A percentile compares a stretch with the other conserved stretches of the same genome.
These are phyloP conservation scores for Tricholoma sp. DNA, from an alignment of 768 basidiomycete genomes.

Conservation along the genomic window DNA sequence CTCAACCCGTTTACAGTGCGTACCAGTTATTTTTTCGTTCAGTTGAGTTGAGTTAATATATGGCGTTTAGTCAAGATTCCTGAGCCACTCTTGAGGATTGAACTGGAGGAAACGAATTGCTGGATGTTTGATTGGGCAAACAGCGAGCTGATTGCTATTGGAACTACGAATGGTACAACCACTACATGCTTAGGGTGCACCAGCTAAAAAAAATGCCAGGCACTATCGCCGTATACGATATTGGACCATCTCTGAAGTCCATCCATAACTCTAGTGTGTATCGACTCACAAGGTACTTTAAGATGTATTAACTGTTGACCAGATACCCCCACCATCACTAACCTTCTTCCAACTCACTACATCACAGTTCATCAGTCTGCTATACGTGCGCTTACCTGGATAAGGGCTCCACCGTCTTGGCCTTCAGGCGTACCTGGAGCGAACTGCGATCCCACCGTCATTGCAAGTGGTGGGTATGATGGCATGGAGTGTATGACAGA, in stretches of 20 bases:
- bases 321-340: conserved; percentile 26
- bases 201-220: conserved; percentile 59
- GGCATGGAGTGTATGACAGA: conserved; percentile 75
- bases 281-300: not conserved
- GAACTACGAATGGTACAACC: conserved; percentile 71
- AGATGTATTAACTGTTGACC: not conserved
- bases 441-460: conserved; percentile 61
- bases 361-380: conserved; percentile 74
- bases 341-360: conserved; percentile 66
- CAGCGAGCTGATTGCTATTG: conserved; percentile 75
- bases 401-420: conserved; percentile 56
- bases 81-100: conserved; percentile 66
- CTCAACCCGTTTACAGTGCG: conserved; percentile 47
- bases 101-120: conserved; percentile 71
- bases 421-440: conserved; percentile 40
- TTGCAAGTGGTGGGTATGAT: conserved; percentile 78
- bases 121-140: conserved; percentile 89
- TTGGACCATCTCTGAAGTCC: conserved; percentile 37
- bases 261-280: conserved; percentile 24
- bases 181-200: not conserved
- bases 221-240: conserved; percentile 52
- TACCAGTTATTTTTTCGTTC: not conserved
- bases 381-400: conserved; percentile 72
- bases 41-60: not conserved
- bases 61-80: conserved; percentile 45